Base-by-base conservation (phyloP, 2,329 filamentous ascomycete species). In the Ceratocystis colombiana region DNA sequence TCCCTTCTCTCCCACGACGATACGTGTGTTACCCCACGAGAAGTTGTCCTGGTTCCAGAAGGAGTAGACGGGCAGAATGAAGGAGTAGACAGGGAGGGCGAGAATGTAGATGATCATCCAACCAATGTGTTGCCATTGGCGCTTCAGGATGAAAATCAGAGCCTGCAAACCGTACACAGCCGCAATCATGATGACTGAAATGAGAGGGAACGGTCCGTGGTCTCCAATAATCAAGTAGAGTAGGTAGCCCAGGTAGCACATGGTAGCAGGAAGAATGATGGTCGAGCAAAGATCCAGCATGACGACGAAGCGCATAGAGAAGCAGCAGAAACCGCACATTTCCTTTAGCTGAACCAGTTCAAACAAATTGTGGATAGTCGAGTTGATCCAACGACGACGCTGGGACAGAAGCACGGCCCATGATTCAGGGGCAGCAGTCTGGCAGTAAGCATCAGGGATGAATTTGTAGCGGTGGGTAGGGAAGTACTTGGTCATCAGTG, bases 31-130 rank as follows among this genome's bases (percentile, higher is more conserved):
- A 82, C 94, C 94, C 94, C 94, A 99, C 1, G 87, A 87, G 81
- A 99, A 99, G 78, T 99, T 93, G 77, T 99, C 94, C 76, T 96
- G 92, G 77, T 96, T 96, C 94, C 94, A 99, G 87, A 99, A 99
- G 0, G 93, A 96, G 79, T 97, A 99, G 69, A 99, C 79, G 0
- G 94, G 94, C 12, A 99, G 83, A 69, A 95, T 74, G 72, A 99
- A 89, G 3, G 88, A 94, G 79, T 93, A 96, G 71, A 99, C 88
- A 0, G 94, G 94, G 79, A 89, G 96, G 2, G 94, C 94, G n/a
- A 95, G 71, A 69, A 99, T 82, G 77, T 99, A 99, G 74, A 99
- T 97, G 70, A 99, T 88, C 92, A 99, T 97, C 94, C 94, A 99
- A 71, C 94, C 94, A 68, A 99, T 84, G 74, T 97, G 93, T 75